Percentiles rank a stretch among this genome's conserved stretches.
Evolutionary conservation across 768 basidiomycete species (phyloP).

Genomic region (Hemileccinum impolitum): DNA sequence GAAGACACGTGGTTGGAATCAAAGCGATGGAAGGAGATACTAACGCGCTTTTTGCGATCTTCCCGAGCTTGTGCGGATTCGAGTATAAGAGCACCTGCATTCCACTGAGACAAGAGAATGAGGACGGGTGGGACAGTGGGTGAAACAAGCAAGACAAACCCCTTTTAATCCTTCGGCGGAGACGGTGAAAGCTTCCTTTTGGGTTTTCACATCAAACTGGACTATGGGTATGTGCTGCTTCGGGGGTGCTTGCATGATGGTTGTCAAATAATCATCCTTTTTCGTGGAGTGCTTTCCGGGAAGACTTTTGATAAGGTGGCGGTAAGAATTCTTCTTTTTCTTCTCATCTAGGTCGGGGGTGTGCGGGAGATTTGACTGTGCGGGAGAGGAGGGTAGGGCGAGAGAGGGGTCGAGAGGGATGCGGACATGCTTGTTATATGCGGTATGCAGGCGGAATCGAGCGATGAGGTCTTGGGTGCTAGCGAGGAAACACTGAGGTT

Average conservation of each 20-base stretch:
- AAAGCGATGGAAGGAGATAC: conserved; percentile 28
- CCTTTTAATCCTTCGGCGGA: conserved; percentile 71
- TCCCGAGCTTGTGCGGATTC: conserved; percentile 75
- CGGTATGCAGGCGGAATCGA: conserved; percentile 64
- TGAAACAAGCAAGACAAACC: conserved; percentile 41
- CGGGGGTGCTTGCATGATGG: conserved; percentile 63
- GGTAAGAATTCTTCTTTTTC: conserved; percentile 77
- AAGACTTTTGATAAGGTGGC: conserved; percentile 70
- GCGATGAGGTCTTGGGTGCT: conserved; percentile 80
- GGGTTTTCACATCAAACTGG: conserved; percentile 63
- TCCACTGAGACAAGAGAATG: conserved; percentile 51
- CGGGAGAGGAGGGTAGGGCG: conserved; percentile 27
- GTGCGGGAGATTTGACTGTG: conserved; percentile 39
- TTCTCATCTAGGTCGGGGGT: conserved; percentile 54
- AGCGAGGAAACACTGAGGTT: conserved; percentile 43
- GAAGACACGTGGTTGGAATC: conserved; percentile 13
- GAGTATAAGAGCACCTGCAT: conserved; percentile 52
- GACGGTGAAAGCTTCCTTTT: conserved; percentile 70
- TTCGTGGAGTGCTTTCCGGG: conserved; percentile 81
- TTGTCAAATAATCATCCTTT: conserved; percentile 70
- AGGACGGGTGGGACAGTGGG: conserved; percentile 6
- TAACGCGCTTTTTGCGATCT: conserved; percentile 72
- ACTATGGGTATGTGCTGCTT: conserved; percentile 64
- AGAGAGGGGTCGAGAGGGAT: conserved; percentile 34
- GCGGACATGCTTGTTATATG: conserved; percentile 84